Evolutionary conservation across 1,284 basidiomycete species (phyloP), one percentile per base, ranked within the genome.

Genomic region (Cutaneotrichosporon spelunceum): DNA sequence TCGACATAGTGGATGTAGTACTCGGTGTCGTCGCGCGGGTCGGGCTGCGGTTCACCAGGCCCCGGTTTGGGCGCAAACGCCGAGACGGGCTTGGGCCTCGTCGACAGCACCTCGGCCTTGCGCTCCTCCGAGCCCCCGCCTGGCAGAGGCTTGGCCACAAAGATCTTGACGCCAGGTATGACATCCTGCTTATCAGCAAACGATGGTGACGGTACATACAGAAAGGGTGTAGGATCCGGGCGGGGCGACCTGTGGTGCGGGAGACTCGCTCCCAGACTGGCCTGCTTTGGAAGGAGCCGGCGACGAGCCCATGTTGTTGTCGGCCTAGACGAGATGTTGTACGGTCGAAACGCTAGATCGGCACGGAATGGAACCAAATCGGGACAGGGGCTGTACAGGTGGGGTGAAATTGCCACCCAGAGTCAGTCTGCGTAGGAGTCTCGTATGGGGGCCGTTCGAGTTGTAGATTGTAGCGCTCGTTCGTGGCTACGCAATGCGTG

Each of bases 1-100:
- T 91, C 87, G 72, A 95, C 91, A 87, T 94, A 98, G 74, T 98
- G 94, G 39, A 96, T 91, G 74, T 97, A 98, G 82, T 88, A 97
- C 78, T 98, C 93, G 73, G 87, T 84, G 72, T 90, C 88, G 76
- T 93, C 89, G 39, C 74, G 70, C 1, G 76, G 72, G 62, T 77
- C 73, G 14, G 75, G 68, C 24, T 73, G 63, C 34, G 71, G 77
- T 26, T 73, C 73, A 44, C 72, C 76, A 85, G 89, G 55, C 83
- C 84, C 68, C 81, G 85, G 66, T 79, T 76, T 63, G 71, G 79
- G 89, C 1, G 84, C 79, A 68, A 87, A 88, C 16, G 75, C 71
- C 23, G 77, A 75, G 54, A 83, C 80, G 58, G 71, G 71, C 78
- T 89, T 89, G 73, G 93, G 90, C 56, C 93, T 87, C 61, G 94